phyloP scores from a whole-genome alignment of 2,329 filamentous ascomycete genomes.

The Trichoderma polysporum region DNA sequence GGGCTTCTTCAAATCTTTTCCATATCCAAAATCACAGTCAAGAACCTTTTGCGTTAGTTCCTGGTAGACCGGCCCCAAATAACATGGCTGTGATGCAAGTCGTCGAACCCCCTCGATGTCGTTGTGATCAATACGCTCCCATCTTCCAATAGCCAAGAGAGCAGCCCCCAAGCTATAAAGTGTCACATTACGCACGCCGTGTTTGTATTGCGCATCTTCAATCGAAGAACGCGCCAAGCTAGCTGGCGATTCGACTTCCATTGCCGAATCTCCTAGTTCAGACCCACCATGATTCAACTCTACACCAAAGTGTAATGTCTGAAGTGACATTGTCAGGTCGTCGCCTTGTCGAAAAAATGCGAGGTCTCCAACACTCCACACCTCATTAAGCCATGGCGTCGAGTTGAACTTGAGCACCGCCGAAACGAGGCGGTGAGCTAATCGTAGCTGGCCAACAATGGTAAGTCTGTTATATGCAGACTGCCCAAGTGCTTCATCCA shows the following conservation, averaged over 20 bases:
- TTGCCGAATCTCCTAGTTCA: not conserved
- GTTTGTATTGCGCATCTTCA: not conserved
- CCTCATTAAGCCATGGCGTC: not conserved
- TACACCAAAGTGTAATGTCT: not conserved
- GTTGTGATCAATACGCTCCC: not conserved
- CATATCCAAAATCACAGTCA: conserved; percentile 6
- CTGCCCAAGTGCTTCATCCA: not conserved
- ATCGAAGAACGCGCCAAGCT: not conserved
- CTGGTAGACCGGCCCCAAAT: not conserved
- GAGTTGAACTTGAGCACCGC: conserved; percentile 1
- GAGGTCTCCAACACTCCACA: not conserved
- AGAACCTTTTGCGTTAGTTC: not conserved
- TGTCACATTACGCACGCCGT: not conserved
- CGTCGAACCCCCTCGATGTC: conserved; percentile 3
- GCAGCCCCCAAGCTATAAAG: not conserved
- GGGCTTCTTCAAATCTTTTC: conserved; percentile 4
- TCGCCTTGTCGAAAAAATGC: not conserved
- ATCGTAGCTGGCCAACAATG: not conserved
- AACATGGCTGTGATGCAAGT: not conserved
- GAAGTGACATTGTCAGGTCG: not conserved
- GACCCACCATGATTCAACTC: not conserved
- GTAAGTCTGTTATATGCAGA: not conserved
- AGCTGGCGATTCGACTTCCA: not conserved
- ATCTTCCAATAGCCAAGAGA: not conserved
- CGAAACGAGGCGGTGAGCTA: not conserved